Evolutionary conservation across 2,329 filamentous ascomycete genomes (phyloP).

Genomic region (Chaetomium sp.): DNA sequence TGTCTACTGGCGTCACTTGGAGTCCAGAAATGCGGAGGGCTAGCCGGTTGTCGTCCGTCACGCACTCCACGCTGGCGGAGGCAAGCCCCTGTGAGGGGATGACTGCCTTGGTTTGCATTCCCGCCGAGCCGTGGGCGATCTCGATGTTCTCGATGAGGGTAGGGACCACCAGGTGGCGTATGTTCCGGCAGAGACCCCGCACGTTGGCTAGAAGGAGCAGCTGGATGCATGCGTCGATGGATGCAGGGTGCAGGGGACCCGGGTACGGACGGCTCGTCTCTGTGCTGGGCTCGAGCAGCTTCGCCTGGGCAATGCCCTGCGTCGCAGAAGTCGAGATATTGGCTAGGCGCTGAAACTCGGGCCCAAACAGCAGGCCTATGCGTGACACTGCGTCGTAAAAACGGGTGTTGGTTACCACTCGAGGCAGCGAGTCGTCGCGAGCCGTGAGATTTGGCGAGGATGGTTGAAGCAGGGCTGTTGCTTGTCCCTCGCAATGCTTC

Average conservation of each 20-base stretch:
- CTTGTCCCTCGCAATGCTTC: constrained; percentile 22
- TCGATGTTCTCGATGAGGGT: constrained; percentile 16
- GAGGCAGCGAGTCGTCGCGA: neutral
- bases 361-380: constrained; percentile 9
- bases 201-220: constrained; percentile 2
- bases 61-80: constrained; percentile 8
- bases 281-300: neutral
- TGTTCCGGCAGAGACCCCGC: neutral
- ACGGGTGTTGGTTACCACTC: neutral
- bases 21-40: constrained; percentile 6
- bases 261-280: neutral
- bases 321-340: neutral
- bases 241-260: constrained; percentile 12
- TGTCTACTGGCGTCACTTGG: neutral
- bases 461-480: neutral
- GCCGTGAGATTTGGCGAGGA: neutral
- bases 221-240: constrained; percentile 18
- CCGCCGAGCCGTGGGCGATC: neutral
- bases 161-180: constrained; percentile 11
- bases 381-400: constrained; percentile 11
- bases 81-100: neutral
- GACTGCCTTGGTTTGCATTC: neutral
- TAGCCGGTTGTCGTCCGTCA: neutral
- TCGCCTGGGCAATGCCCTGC: neutral
- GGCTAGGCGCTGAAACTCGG: constrained; percentile 15